Conservation (phyloP, 441 rosid genomes). For the Theobroma grandiflorum region DNA sequence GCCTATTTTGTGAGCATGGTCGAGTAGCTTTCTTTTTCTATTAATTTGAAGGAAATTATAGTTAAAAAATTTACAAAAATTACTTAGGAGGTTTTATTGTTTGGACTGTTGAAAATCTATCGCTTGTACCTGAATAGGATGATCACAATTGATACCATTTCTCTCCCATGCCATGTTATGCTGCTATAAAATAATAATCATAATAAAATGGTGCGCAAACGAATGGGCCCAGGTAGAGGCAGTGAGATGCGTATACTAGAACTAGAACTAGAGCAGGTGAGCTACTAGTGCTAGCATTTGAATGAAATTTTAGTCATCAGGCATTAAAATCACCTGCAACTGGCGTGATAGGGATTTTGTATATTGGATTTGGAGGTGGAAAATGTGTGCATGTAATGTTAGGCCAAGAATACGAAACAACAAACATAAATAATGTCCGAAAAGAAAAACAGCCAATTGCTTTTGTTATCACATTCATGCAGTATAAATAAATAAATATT, state of each 20-base stretch:
- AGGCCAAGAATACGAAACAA: conserved; percentile 11
- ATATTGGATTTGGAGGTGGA: no score
- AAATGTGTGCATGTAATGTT: no score
- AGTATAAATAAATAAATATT: not conserved
- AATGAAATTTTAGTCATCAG: not conserved
- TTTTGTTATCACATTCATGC: not conserved
- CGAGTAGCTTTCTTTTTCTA: no score
- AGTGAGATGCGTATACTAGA: not conserved
- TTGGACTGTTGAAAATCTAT: no score
- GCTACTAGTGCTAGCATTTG: not conserved
- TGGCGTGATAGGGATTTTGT: not conserved
- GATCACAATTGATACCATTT: no score
- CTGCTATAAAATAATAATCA: no score
- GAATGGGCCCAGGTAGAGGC: not conserved
- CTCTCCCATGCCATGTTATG: no score
- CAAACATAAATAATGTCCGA: conserved; percentile 8
- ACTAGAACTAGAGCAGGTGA: not conserved
- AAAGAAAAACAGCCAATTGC: not conserved
- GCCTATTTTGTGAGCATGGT: no score
- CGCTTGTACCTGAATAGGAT: no score
- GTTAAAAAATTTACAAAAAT: no score
- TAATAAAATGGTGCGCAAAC: not conserved
- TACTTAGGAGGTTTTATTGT: no score
- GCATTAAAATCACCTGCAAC: conserved; percentile 16
- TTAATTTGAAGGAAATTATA: no score